A percentile compares a stretch with the other conserved stretches of the same genome.
Evolutionary conservation across 192 early-diverging fungal species (phyloP).

Genomic region (Gamsiella multidivaricata): DNA sequence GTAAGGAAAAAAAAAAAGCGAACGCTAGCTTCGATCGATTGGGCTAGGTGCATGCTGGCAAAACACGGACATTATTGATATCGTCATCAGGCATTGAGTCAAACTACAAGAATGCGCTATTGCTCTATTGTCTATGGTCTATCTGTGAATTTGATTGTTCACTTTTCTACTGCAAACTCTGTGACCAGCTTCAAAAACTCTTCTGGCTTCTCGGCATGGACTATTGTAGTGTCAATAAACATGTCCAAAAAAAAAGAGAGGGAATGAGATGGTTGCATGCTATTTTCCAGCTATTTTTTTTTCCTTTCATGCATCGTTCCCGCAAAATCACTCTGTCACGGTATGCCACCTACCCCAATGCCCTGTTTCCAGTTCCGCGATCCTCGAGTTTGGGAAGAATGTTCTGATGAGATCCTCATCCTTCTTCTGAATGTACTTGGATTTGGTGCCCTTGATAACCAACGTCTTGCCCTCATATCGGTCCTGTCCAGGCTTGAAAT

Average conservation of each 20-base stretch:
- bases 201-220: slow-evolving; percentile 78
- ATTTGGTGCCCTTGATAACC: slow-evolving; percentile 83
- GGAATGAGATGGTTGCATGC: neutral
- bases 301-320: too few species aligned
- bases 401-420: slow-evolving; percentile 60
- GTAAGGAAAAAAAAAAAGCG: neutral
- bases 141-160: neutral
- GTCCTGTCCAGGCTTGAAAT: slow-evolving; percentile 40
- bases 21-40: neutral
- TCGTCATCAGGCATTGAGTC: too few species aligned
- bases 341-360: slow-evolving; percentile 83
- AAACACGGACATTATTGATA: too few species aligned
- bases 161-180: slow-evolving; percentile 56
- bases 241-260: slow-evolving; percentile 6
- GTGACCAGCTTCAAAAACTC: slow-evolving; percentile 70
- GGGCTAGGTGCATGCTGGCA: too few species aligned
- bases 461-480: slow-evolving; percentile 73
- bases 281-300: too few species aligned
- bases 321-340: too few species aligned
- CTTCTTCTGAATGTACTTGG: slow-evolving; percentile 73
- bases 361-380: slow-evolving; percentile 81
- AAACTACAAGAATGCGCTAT: too few species aligned
- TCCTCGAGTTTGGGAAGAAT: slow-evolving; percentile 77
- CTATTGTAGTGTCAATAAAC: slow-evolving; percentile 31
- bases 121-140: too few species aligned